Conservation (phyloP, 2,329 filamentous ascomycete species). For the Paraphoma chrysanthemicola region DNA sequence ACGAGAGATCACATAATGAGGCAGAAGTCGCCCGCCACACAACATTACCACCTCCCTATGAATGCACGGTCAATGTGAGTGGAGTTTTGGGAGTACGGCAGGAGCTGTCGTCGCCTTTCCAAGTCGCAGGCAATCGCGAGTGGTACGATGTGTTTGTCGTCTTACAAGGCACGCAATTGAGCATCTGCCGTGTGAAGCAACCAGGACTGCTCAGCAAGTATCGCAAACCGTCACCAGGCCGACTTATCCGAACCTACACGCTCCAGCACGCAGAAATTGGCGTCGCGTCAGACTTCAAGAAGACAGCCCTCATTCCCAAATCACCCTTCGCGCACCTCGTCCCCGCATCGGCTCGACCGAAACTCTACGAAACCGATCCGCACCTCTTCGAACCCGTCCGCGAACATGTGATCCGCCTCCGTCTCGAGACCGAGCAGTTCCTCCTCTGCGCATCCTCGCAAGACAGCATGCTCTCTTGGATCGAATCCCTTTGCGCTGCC, state of each 20-base stretch:
- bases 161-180: constrained; percentile 72
- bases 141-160: constrained; percentile 70
- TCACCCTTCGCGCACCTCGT: constrained; percentile 55
- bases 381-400: constrained; percentile 53
- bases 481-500: constrained; percentile 71
- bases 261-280: constrained; percentile 78
- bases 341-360: constrained; percentile 47
- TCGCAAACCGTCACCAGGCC: constrained; percentile 62
- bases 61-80: constrained; percentile 43
- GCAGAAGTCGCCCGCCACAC: constrained; percentile 18
- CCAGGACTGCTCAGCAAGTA: constrained; percentile 53
- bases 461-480: constrained; percentile 71
- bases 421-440: constrained; percentile 77
- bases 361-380: constrained; percentile 54
- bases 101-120: constrained; percentile 70
- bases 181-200: constrained; percentile 69
- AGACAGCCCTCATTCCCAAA: constrained; percentile 56
- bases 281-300: constrained; percentile 74
- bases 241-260: constrained; percentile 71
- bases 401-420: constrained; percentile 72
- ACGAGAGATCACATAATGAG: constrained; percentile 30
- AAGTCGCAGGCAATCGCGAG: constrained; percentile 66
- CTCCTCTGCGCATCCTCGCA: constrained; percentile 71
- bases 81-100: constrained; percentile 62
- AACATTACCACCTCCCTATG: constrained; percentile 41